Percentiles rank a stretch among this genome's conserved stretches.
phyloP scores from a whole-genome alignment of 305 asterid genomes.

The Fraxinus xanthoxyloides region DNA sequence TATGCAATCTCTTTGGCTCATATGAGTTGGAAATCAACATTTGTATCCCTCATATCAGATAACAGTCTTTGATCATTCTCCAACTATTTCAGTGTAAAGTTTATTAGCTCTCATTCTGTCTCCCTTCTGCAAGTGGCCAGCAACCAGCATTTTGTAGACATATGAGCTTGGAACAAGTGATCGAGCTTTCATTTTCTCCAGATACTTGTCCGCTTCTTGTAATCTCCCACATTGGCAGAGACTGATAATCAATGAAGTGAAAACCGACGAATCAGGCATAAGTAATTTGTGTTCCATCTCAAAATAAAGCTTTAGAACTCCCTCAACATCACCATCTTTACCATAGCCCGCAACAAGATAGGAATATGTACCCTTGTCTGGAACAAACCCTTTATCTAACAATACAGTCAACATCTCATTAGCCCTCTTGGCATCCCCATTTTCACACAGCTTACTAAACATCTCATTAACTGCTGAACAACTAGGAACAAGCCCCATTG shows the following conservation, averaged over 20 bases:
- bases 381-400: slow-evolving; percentile 57
- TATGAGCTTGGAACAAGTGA: slow-evolving; percentile 31
- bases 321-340: slow-evolving; percentile 45
- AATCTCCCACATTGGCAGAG: slow-evolving; percentile 54
- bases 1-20: background rate
- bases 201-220: slow-evolving; percentile 49
- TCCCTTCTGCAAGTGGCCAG: slow-evolving; percentile 36
- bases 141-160: slow-evolving; percentile 35
- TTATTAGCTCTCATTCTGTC: slow-evolving; percentile 32
- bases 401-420: slow-evolving; percentile 57
- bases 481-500: slow-evolving; percentile 47
- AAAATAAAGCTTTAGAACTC: slow-evolving; percentile 48
- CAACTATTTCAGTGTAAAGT: slow-evolving; percentile 33
- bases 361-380: slow-evolving; percentile 49
- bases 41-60: background rate
- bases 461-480: slow-evolving; percentile 42
- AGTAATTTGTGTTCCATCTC: slow-evolving; percentile 69
- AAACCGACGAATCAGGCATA: slow-evolving; percentile 35
- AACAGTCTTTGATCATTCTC: slow-evolving; percentile 4
- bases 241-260: slow-evolving; percentile 35
- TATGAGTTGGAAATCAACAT: background rate
- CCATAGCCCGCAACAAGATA: slow-evolving; percentile 57
- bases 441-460: slow-evolving; percentile 51
- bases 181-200: slow-evolving; percentile 36
- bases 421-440: slow-evolving; percentile 48